Evolutionary conservation across 495 filamentous ascomycete species (phyloP), one percentile per base, ranked within the genome.

Genomic region (Apodospora peruviana): DNA sequence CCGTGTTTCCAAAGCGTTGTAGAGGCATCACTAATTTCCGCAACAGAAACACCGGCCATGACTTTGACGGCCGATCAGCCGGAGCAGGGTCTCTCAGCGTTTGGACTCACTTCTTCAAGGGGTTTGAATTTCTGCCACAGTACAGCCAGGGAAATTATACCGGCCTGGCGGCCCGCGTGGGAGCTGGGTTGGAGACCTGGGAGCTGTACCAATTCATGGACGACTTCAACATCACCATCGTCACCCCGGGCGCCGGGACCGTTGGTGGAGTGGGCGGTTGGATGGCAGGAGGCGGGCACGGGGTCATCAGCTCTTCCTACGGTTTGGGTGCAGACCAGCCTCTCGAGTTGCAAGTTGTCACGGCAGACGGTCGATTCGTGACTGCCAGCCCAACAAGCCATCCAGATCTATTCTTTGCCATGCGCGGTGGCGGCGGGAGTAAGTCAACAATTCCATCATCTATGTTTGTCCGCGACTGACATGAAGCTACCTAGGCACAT

Each of bases 31-130:
- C n/a, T n/a, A n/a, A n/a, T n/a, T n/a, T n/a, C n/a, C n/a, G n/a
- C n/a, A n/a, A n/a, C 27, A 32, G 27, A 66, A 87, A 85, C 50
- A 88, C 85, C 2, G 85, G 85, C 20, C 84, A 81, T 50, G 78
- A 81, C 55, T 74, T 76, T 43, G 65, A 57, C 21, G 78, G 73
- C 18, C 67, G 77, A 50, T 74, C 73, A 8, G 70, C 71, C 2
- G 72, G 77, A 42, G 61, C 73, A 8, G 73, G 67, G 20, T 69
- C 76, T 7, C 56, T 86, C 19, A 72, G 73, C 18, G 53, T 86
- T 18, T 86, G 82, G 81, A 86, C 81, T 16, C 80, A 85, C 50
- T 66, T 79, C 36, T 60, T 86, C 43, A 82, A 82, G 48, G 59
- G 66, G 21, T 69, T 71, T 41, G 47, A 74, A 20, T 17, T n/a